Conservation (phyloP, 768 basidiomycete genomes). For the Xerocomellus intermedius region DNA sequence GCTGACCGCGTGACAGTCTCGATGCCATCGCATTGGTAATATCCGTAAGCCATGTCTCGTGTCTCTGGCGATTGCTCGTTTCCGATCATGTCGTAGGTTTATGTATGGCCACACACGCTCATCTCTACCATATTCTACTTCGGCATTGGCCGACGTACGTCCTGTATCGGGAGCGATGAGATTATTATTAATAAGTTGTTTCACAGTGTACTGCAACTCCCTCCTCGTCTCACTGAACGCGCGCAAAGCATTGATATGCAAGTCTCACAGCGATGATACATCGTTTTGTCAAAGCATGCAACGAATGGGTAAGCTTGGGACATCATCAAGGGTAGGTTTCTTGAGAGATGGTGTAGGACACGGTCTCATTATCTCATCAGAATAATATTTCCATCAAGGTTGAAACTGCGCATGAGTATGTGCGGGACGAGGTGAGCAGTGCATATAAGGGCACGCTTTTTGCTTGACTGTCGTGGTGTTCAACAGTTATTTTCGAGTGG, state of each 20-base stretch:
- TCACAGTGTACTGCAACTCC: conserved; percentile 54
- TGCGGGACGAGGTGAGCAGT: conserved; percentile 33
- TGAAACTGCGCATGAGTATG: conserved; percentile 55
- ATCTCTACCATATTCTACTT: conserved; percentile 61
- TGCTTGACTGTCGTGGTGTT: not conserved
- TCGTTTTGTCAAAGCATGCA: conserved; percentile 4
- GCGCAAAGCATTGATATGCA: conserved; percentile 15
- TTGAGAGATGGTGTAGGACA: not conserved
- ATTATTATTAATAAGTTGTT: not conserved
- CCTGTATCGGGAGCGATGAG: not conserved
- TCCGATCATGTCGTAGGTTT: conserved; percentile 36
- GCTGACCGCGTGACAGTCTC: conserved; percentile 28
- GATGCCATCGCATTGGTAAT: conserved; percentile 56
- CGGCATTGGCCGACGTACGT: conserved; percentile 56
- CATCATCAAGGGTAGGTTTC: conserved; percentile 5
- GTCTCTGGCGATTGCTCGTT: too few relatives aligned
- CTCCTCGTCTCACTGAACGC: conserved; percentile 60
- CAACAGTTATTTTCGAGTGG: not conserved
- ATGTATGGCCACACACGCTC: conserved; percentile 45
- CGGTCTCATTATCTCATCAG: conserved; percentile 1
- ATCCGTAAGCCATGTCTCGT: conserved; percentile 33
- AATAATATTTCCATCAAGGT: conserved; percentile 63
- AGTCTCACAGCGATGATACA: too few relatives aligned
- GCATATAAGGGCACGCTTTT: not conserved
- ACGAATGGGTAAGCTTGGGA: conserved; percentile 5